Evolutionary conservation across 768 basidiomycete species (phyloP).

Genomic region (Naganishia kalamii): DNA sequence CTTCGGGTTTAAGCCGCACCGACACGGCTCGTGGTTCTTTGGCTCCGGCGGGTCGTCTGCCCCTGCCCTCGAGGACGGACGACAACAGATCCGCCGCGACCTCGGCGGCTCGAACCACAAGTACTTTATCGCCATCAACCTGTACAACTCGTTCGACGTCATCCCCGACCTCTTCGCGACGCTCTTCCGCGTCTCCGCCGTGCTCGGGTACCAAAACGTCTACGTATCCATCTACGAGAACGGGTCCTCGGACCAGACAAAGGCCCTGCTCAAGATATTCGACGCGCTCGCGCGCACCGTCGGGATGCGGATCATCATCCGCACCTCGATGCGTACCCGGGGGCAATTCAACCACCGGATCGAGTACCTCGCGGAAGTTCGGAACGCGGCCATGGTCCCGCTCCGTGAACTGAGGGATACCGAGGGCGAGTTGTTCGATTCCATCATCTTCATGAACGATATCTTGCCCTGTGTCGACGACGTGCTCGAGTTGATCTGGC

Average conservation of each 20-base stretch:
- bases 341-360: slow-evolving; percentile 98
- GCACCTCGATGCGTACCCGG: slow-evolving; percentile 82
- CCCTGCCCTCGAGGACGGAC: slow-evolving; percentile 21
- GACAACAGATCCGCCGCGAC: slow-evolving; percentile 30
- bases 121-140: slow-evolving; percentile 98
- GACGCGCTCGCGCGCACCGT: slow-evolving; percentile 83
- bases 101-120: slow-evolving; percentile 65
- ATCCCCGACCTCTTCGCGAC: slow-evolving; percentile 96
- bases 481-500: slow-evolving; percentile 94
- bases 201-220: slow-evolving; percentile 95
- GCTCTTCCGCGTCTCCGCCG: slow-evolving; percentile 82
- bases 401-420: slow-evolving; percentile 86
- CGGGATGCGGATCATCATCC: slow-evolving; percentile 86
- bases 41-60: slow-evolving; percentile 26
- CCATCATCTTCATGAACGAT: slow-evolving; percentile 99
- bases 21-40: slow-evolving; percentile 34
- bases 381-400: slow-evolving; percentile 93
- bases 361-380: slow-evolving; percentile 99
- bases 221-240: slow-evolving; percentile 99
- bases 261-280: slow-evolving; percentile 89
- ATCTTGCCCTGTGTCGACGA: slow-evolving; percentile 97
- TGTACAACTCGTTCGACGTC: slow-evolving; percentile 98
- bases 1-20: slow-evolving; percentile 64
- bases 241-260: slow-evolving; percentile 97
- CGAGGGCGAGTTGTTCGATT: slow-evolving; percentile 90